phyloP scores from a whole-genome alignment of 208 protist species.

The Trypanosomatidae sp. region DNA sequence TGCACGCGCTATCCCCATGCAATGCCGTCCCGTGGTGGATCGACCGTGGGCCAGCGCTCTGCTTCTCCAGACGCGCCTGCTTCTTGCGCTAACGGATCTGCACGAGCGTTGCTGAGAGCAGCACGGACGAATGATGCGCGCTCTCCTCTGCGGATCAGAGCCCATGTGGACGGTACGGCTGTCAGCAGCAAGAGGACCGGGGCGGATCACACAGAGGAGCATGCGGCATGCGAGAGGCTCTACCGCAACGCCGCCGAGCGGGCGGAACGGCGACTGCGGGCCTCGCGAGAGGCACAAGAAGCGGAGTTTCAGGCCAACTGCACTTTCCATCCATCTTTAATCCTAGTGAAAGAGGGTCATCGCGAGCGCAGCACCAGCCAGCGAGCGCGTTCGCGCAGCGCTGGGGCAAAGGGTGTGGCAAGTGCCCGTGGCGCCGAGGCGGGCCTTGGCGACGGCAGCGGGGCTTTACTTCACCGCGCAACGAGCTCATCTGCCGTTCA shows the following conservation, averaged over 20 bases:
- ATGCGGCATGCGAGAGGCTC: constrained; percentile 22
- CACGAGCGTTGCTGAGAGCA: neutral
- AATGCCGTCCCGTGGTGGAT: neutral
- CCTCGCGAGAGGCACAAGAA: constrained; percentile 15
- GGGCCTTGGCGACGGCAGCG: neutral
- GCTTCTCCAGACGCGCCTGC: neutral
- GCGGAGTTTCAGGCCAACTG: constrained; percentile 16
- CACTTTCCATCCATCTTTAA: constrained; percentile 23
- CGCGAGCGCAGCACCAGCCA: constrained; percentile 1
- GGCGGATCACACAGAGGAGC: neutral
- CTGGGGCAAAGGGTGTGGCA: neutral
- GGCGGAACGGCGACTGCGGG: constrained; percentile 15
- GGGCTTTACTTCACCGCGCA: neutral
- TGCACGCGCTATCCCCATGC: constrained; percentile 14
- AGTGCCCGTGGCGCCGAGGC: neutral
- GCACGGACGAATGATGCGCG: neutral
- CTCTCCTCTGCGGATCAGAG: neutral
- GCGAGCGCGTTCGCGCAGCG: neutral
- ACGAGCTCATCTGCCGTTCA: neutral
- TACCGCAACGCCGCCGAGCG: constrained; percentile 20
- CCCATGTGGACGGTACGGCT: neutral
- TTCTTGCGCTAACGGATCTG: neutral
- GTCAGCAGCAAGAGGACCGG: neutral
- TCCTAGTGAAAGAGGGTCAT: neutral
- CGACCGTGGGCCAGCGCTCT: neutral